A percentile compares a stretch with the other conserved stretches of the same genome.
These are phyloP conservation scores for Neoboletus subvelutipes DNA, from an alignment of 768 basidiomycete genomes.

Conservation along the genomic window DNA sequence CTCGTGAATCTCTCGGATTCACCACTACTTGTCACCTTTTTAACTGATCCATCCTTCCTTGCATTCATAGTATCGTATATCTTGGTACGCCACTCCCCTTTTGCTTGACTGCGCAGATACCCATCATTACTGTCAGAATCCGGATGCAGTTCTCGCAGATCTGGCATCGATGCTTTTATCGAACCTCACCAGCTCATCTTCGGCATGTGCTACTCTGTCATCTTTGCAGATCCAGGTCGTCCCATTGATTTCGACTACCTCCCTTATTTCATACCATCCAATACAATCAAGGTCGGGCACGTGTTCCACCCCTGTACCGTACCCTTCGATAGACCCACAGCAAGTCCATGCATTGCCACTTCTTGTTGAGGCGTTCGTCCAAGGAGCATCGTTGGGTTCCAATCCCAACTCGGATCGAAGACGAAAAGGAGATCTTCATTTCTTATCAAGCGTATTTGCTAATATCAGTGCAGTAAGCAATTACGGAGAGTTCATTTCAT, in stretches of 20 bases:
- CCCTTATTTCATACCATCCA: constrained; percentile 64
- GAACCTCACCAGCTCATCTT: constrained; percentile 80
- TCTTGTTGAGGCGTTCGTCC: constrained; percentile 86
- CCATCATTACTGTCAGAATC: constrained; percentile 54
- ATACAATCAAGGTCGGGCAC: constrained; percentile 79
- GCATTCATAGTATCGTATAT: constrained; percentile 87
- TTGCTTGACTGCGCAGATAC: constrained; percentile 3
- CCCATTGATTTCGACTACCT: constrained; percentile 36
- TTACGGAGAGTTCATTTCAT: not conserved
- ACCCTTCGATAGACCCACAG: constrained; percentile 52
- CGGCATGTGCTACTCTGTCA: constrained; percentile 63
- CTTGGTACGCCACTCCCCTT: constrained; percentile 55
- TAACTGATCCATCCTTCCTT: constrained; percentile 74
- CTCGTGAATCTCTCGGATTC: constrained; percentile 93
- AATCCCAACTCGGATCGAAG: constrained; percentile 47
- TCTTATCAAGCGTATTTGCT: constrained; percentile 91
- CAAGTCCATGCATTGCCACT: constrained; percentile 71
- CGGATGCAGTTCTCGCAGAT: constrained; percentile 88
- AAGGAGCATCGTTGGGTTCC: constrained; percentile 60
- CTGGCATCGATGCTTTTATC: constrained; percentile 96
- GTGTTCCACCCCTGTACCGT: constrained; percentile 69
- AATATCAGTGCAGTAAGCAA: constrained; percentile 76
- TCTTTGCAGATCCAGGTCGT: constrained; percentile 66
- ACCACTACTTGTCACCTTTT: constrained; percentile 57
- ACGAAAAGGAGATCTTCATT: constrained; percentile 82